Evolutionary conservation across 2,329 filamentous ascomycete species (phyloP).

Genomic region (Sporothrix luriei): DNA sequence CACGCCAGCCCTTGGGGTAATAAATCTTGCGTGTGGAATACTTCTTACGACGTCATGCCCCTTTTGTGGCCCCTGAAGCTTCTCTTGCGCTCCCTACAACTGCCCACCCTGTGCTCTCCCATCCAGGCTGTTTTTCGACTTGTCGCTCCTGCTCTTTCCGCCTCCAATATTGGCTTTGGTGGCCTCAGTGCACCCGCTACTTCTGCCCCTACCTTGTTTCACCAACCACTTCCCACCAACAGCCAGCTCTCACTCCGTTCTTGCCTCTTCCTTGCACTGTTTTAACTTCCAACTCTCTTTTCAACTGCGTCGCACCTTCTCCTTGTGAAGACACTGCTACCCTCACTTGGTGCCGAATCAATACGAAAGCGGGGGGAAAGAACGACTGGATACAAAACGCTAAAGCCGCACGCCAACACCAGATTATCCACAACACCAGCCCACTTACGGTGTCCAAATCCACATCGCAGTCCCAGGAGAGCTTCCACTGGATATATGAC

Average conservation of each 20-base stretch:
- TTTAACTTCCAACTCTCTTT: not conserved
- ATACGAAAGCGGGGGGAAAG: constrained; percentile 24
- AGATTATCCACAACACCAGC: constrained; percentile 16
- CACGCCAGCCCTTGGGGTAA: not conserved
- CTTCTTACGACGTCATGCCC: constrained; percentile 13
- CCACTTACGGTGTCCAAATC: constrained; percentile 15
- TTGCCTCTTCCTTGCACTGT: not conserved
- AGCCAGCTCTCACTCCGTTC: not conserved
- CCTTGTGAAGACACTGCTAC: not conserved
- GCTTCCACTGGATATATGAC: constrained; percentile 5
- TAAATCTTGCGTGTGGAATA: too few relatives aligned
- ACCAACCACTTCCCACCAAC: constrained; percentile 9
- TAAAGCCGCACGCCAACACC: constrained; percentile 23
- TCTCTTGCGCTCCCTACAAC: not conserved
- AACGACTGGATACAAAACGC: constrained; percentile 20
- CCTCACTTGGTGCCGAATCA: not conserved
- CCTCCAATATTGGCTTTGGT: constrained; percentile 7
- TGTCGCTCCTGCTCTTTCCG: constrained; percentile 13
- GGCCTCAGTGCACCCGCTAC: not conserved
- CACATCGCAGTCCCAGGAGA: constrained; percentile 20
- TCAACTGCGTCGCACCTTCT: not conserved
- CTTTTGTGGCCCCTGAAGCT: constrained; percentile 2
- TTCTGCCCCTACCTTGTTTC: not conserved
- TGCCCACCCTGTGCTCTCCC: constrained; percentile 11
- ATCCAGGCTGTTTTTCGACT: constrained; percentile 10